phyloP scores from a whole-genome alignment of 1,284 basidiomycete genomes.

The Bjerkandera adusta region DNA sequence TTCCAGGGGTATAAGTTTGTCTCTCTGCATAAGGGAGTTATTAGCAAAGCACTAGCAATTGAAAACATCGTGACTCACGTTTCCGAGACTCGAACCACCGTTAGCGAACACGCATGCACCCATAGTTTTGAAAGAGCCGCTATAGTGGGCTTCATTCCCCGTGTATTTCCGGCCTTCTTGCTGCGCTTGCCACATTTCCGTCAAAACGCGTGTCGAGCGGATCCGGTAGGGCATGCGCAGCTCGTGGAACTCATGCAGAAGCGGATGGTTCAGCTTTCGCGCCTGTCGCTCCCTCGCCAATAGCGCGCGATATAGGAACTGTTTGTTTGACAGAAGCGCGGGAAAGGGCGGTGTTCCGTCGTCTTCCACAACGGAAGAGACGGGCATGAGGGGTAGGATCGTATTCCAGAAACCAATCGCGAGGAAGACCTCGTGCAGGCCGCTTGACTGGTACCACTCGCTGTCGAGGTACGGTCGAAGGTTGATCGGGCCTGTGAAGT shows the following conservation, averaged over 20 bases:
- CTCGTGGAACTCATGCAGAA: conserved; percentile 45
- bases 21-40: conserved; percentile 7
- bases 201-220: conserved; percentile 19
- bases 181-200: background rate
- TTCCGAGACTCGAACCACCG: conserved; percentile 18
- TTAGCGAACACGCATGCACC: conserved; percentile 22
- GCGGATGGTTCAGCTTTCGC: conserved; percentile 38
- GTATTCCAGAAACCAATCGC: conserved; percentile 44
- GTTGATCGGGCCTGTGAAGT: conserved; percentile 48
- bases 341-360: conserved; percentile 39
- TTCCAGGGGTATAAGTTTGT: conserved; percentile 4
- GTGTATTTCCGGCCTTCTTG: background rate
- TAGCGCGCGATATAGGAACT: conserved; percentile 45
- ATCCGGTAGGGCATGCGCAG: conserved; percentile 29
- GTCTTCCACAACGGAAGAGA: conserved; percentile 20
- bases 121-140: background rate
- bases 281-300: conserved; percentile 37
- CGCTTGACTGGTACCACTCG: conserved; percentile 46
- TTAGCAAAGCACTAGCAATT: no score
- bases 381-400: conserved; percentile 50
- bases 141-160: background rate
- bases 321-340: conserved; percentile 39
- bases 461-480: conserved; percentile 49
- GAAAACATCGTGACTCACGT: conserved; percentile 12
- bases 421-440: conserved; percentile 40